Evolutionary conservation across 164 flowering plant genomes (phyloP), one percentile per base, ranked within the genome.

Genomic region (Annona squamosa): DNA sequence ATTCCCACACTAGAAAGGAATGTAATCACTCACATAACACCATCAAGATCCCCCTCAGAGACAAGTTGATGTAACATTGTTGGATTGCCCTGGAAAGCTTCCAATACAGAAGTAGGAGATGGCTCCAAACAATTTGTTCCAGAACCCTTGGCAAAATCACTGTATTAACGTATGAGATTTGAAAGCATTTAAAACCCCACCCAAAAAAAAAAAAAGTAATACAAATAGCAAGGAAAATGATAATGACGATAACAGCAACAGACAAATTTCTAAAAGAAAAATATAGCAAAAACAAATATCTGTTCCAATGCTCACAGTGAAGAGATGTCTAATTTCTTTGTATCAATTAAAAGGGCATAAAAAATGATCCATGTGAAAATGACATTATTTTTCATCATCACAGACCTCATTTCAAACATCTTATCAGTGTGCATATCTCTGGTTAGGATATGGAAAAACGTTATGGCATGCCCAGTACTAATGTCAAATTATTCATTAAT

Each of bases 11-110:
- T 19, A 64, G 52, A 48, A 70, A 0, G 26, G 4, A 52, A 41
- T 19, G 37, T 64, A 64, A 41, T n/a, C 9, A 52, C 92, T 77
- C 80, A 93, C 99, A 95, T 88, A 69, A 93, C 93, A 78, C 92
- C 97, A 78, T 57, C 76, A 26, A 88, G 70, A 83, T 96, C 84
- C 71, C 98, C 97, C 78, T 91, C 97, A 65, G 89, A 90, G 18
- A 93, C 88, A 73, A 90, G 84, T 67, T 78, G 87, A 83, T 89
- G 98, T 6, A 96, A 79, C 74, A 83, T 85, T 75, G 41, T 84
- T 13, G 88, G 86, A 75, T 88, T 85, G 69, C 85, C 87, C 47
- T 80, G 89, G 48, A 80, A 71, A 70, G 84, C 80, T 70, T 87
- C 89, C 71, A 80, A 68, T 62, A 83, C 87, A 73, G 90, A 75